A percentile compares a stretch with the other conserved stretches of the same genome.
Evolutionary conservation across 345 rosid species (phyloP).

Genomic region (Xanthoceras sorbifolium): DNA sequence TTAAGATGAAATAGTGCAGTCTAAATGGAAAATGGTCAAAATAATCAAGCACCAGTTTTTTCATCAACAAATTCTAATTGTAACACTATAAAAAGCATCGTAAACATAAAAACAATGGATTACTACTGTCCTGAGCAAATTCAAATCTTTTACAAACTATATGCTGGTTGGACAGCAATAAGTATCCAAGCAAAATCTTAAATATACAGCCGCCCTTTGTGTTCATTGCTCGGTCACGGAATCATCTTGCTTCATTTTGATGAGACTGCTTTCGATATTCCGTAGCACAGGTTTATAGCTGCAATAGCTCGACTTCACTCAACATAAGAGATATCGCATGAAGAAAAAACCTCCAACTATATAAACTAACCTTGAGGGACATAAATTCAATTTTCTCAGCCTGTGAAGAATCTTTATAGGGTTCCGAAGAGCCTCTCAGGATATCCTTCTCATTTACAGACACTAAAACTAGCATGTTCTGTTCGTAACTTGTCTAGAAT

Average conservation of each 20-base stretch:
- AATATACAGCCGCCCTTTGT: neutral
- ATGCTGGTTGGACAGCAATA: too few species aligned
- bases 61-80: neutral
- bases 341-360: neutral
- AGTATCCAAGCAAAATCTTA: neutral
- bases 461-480: constrained; percentile 56
- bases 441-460: constrained; percentile 26
- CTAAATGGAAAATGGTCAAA: neutral
- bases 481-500: constrained; percentile 65
- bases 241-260: constrained; percentile 88
- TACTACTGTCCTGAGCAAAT: neutral
- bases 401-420: constrained; percentile 36
- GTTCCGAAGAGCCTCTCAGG: constrained; percentile 27
- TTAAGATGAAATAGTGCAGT: too few species aligned
- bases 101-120: neutral
- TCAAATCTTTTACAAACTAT: neutral
- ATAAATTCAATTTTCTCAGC: constrained; percentile 48
- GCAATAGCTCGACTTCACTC: constrained; percentile 30
- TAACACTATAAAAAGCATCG: neutral
- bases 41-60: neutral
- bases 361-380: constrained; percentile 65
- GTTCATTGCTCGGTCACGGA: constrained; percentile 47
- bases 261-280: constrained; percentile 78
- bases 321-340: neutral
- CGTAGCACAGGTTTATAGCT: constrained; percentile 86